Evolutionary conservation across 768 basidiomycete species (phyloP), one percentile per base, ranked within the genome.

Genomic region (Pleurotus platypus): DNA sequence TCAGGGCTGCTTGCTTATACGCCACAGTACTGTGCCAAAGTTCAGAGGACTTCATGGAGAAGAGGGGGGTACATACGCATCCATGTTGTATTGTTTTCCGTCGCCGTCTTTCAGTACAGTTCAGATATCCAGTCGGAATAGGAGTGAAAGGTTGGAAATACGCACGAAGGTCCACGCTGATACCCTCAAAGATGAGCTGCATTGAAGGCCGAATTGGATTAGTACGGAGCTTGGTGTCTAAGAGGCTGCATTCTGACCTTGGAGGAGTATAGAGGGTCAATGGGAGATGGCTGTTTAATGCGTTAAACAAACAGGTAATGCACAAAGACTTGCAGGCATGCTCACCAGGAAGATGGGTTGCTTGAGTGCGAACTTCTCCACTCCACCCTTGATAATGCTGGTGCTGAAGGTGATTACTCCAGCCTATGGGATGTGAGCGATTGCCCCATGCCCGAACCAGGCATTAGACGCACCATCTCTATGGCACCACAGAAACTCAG

Each of bases 1-100:
- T 90, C 55, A 90, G 70, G 0, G 89, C 87, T 4, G 90, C 89
- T 70, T 89, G 87, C 66, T 91, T 90, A 67, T 87, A 91, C 2
- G 90, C 89, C 15, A 88, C 86, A 18, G 87, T 82, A 0, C 85
- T 87, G 9, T 5, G 0, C 6, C 8, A 45, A 11, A 16, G 8
- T 6, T 16, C 11, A 16, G 42, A n/a, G 42, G 1, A 16, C n/a
- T 7, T n/a, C 42, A 6, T 1, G 4, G n/a, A 7, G 7, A 45
- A 45, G 20, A 16, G 5, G 5, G 46, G 26, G 13, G 5, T 3
- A 62, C 81, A 63, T 67, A 88, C 80, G 87, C 84, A 62, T 88
- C 85, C 89, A 90, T 90, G 64, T 84, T 77, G 69, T 89, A 87
- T 67, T 90, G 88, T 58, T 79, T 85, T 9, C 88, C 87, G 62